A percentile compares a stretch with the other conserved stretches of the same genome.
Conservation (phyloP, 371 early-diverging fungal species). For the Basidiobolus meristosporus region DNA sequence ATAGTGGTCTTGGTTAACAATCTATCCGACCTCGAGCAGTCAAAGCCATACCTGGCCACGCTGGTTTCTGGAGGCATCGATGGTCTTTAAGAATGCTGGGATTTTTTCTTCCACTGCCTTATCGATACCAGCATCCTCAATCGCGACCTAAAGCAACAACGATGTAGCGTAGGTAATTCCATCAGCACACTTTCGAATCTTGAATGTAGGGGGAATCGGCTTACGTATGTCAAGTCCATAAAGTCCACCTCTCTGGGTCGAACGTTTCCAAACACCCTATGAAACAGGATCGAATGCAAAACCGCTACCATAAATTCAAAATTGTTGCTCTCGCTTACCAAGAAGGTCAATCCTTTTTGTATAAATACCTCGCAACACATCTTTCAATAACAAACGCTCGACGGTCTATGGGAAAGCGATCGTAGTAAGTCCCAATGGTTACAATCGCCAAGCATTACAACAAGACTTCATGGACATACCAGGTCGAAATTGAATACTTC, state of each 20-base stretch:
- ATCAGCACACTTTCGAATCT: background rate
- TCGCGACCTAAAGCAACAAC: conserved; percentile 20
- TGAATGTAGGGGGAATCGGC: conserved; percentile 10
- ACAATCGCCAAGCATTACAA: too few relatives aligned
- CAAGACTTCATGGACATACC: too few relatives aligned
- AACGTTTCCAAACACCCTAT: conserved; percentile 55
- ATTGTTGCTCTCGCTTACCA: background rate
- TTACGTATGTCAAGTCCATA: conserved; percentile 48
- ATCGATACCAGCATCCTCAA: conserved; percentile 22
- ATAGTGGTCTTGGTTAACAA: background rate
- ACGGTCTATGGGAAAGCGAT: too few relatives aligned
- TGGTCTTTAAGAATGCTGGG: conserved; percentile 16
- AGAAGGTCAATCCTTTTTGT: background rate
- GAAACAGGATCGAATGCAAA: conserved; percentile 71
- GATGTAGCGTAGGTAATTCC: background rate
- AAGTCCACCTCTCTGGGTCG: conserved; percentile 51
- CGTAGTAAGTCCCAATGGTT: too few relatives aligned
- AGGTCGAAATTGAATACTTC: too few relatives aligned
- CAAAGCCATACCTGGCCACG: conserved; percentile 14
- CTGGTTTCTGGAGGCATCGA: conserved; percentile 15
- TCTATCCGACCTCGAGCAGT: background rate
- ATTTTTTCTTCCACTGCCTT: conserved; percentile 32
- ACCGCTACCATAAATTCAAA: conserved; percentile 20
- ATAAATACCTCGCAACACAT: conserved; percentile 36
- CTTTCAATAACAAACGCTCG: conserved; percentile 31